A percentile compares a stretch with the other conserved stretches of the same genome.
Conservation (phyloP, 768 basidiomycete genomes). For the Collybia sp. region DNA sequence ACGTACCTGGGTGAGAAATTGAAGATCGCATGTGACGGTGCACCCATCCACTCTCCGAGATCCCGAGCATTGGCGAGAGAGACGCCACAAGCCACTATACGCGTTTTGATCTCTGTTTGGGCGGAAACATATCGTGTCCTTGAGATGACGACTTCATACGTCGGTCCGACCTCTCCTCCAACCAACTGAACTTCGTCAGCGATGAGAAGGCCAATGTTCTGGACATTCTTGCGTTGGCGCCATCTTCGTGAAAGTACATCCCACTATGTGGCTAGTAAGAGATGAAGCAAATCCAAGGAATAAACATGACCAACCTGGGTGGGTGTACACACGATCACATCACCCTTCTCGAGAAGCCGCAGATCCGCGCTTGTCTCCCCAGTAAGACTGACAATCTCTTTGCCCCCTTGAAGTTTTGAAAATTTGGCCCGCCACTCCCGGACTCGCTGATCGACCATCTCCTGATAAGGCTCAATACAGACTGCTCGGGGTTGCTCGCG, state of each 20-base stretch:
- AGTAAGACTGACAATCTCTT: constrained; percentile 90
- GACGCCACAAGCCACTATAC: constrained; percentile 92
- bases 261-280: constrained; percentile 55
- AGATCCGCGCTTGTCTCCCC: constrained; percentile 94
- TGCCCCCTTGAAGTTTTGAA: constrained; percentile 76
- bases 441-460: constrained; percentile 92
- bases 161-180: constrained; percentile 92
- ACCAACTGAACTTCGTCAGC: constrained; percentile 95
- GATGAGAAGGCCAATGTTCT: constrained; percentile 87
- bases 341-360: constrained; percentile 83
- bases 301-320: constrained; percentile 55
- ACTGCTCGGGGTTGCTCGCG: constrained; percentile 78
- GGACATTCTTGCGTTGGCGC: constrained; percentile 96
- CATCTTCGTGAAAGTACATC: constrained; percentile 91
- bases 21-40: constrained; percentile 90
- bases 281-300: constrained; percentile 2
- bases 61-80: constrained; percentile 95
- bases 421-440: constrained; percentile 90
- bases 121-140: constrained; percentile 95
- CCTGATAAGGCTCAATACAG: constrained; percentile 95
- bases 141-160: constrained; percentile 94
- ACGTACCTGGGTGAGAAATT: constrained; percentile 90
- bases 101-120: constrained; percentile 88
- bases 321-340: constrained; percentile 93
- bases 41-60: constrained; percentile 97